A percentile compares a stretch with the other conserved stretches of the same genome.
Evolutionary conservation across 495 filamentous ascomycete species (phyloP).

Genomic region (Trichoderma erinaceum): DNA sequence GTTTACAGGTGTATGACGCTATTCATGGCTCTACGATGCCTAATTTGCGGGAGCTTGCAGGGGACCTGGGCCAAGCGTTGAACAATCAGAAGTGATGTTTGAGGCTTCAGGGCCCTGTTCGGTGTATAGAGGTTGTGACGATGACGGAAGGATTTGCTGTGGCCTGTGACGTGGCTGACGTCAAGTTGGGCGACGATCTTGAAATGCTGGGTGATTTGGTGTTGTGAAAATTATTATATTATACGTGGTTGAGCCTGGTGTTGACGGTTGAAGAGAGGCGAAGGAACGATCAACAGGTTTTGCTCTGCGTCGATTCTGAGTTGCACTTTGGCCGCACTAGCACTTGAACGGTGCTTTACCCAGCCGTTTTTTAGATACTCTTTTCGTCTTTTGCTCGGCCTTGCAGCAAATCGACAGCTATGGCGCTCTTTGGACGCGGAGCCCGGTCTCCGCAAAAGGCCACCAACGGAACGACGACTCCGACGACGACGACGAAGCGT

Average conservation of each 20-base stretch:
- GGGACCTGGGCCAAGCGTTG: neutral
- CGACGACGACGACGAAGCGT: neutral
- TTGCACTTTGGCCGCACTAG: too few relatives aligned
- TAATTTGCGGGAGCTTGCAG: neutral
- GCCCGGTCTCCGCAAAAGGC: neutral
- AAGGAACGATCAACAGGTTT: too few relatives aligned
- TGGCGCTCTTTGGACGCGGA: conserved; percentile 13
- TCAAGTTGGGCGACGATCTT: neutral
- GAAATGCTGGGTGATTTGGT: neutral
- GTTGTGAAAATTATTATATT: neutral
- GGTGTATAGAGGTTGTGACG: neutral
- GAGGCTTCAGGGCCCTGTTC: neutral
- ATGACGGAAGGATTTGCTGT: neutral
- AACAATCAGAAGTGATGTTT: neutral
- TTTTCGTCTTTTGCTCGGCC: too few relatives aligned
- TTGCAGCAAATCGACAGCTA: neutral
- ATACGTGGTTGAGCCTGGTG: neutral
- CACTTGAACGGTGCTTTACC: too few relatives aligned
- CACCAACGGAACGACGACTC: neutral
- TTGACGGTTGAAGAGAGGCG: neutral
- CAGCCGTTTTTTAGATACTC: too few relatives aligned
- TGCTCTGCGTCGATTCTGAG: too few relatives aligned
- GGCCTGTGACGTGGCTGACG: neutral
- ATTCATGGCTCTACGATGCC: neutral
- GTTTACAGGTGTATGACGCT: conserved; percentile 7